These are phyloP conservation scores for Penicillium paneum DNA, from an alignment of 2,329 filamentous ascomycete genomes.

Conservation along the genomic window DNA sequence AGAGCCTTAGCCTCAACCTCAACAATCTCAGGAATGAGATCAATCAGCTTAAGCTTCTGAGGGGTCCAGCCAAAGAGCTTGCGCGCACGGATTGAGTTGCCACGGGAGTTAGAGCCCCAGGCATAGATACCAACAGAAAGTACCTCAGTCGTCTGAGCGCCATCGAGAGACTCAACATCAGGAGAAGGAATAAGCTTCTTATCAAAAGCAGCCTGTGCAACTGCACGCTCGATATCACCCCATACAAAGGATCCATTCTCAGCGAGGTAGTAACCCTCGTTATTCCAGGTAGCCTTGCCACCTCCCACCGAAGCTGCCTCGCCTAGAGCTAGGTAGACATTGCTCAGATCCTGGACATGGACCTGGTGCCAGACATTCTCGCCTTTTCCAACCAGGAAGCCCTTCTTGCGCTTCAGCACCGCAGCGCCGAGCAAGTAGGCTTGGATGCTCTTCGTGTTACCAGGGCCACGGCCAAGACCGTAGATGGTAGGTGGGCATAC, in stretches of 20 bases:
- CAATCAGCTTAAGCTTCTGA: conserved; percentile 48
- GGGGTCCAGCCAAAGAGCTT: conserved; percentile 41
- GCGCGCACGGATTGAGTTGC: conserved; percentile 35
- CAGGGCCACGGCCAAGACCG: conserved; percentile 38
- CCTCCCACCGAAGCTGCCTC: conserved; percentile 40
- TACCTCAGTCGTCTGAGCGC: conserved; percentile 43
- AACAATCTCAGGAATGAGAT: conserved; percentile 55
- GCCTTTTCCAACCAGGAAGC: conserved; percentile 40
- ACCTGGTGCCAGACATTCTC: conserved; percentile 43
- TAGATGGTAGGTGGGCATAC: conserved; percentile 44
- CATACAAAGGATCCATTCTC: conserved; percentile 43
- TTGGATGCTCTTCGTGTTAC: conserved; percentile 42
- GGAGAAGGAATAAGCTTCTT: conserved; percentile 51
- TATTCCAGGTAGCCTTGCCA: conserved; percentile 41
- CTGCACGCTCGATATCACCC: conserved; percentile 38
- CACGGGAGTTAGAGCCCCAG: conserved; percentile 40
- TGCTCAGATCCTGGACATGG: conserved; percentile 42
- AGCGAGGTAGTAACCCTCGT: conserved; percentile 51
- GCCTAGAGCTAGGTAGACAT: conserved; percentile 37
- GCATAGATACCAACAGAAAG: conserved; percentile 35
- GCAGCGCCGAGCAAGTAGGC: conserved; percentile 41
- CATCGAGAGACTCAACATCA: conserved; percentile 36
- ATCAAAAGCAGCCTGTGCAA: conserved; percentile 49
- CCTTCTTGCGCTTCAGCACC: conserved; percentile 36
- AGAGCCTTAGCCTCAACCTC: conserved; percentile 46